Conservation (phyloP, 2,329 filamentous ascomycete genomes). For the Tolypocladium album region DNA sequence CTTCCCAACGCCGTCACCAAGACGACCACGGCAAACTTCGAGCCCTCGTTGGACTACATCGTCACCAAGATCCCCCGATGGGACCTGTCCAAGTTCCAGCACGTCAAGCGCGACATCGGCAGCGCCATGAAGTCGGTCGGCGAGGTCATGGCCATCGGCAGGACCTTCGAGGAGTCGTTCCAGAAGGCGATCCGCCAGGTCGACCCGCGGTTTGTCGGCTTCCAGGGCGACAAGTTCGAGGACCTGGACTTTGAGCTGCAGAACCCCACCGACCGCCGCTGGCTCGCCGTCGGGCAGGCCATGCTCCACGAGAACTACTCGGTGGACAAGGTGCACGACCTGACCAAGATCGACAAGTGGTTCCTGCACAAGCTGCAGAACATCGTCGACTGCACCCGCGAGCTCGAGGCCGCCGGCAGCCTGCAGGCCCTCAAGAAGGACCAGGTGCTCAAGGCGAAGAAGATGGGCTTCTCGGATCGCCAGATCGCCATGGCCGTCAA, state of each 20-base stretch:
- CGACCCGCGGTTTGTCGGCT: conserved; percentile 81
- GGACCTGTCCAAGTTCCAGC: conserved; percentile 98
- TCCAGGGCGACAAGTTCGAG: conserved; percentile 92
- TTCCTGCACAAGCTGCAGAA: conserved; percentile 98
- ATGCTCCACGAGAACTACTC: conserved; percentile 96
- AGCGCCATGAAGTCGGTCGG: conserved; percentile 98
- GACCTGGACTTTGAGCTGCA: conserved; percentile 80
- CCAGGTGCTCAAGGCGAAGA: conserved; percentile 84
- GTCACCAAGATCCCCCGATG: conserved; percentile 98
- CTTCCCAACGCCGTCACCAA: conserved; percentile 97
- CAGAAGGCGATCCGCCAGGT: conserved; percentile 98
- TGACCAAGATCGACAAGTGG: conserved; percentile 99
- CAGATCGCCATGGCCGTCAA: conserved; percentile 85
- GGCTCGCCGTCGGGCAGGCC: conserved; percentile 94
- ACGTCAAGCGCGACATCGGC: conserved; percentile 94
- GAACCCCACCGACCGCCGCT: conserved; percentile 92
- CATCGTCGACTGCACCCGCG: conserved; percentile 80
- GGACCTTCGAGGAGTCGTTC: conserved; percentile 97
- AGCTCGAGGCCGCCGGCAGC: conserved; percentile 74
- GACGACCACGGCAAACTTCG: conserved; percentile 97
- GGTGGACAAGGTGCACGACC: conserved; percentile 80
- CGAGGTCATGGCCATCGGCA: conserved; percentile 98
- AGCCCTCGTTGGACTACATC: conserved; percentile 93
- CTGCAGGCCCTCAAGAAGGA: conserved; percentile 82
- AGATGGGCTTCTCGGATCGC: conserved; percentile 93